Evolutionary conservation across 306 rosid species (phyloP).

Genomic region (Ochetophila trinervis): DNA sequence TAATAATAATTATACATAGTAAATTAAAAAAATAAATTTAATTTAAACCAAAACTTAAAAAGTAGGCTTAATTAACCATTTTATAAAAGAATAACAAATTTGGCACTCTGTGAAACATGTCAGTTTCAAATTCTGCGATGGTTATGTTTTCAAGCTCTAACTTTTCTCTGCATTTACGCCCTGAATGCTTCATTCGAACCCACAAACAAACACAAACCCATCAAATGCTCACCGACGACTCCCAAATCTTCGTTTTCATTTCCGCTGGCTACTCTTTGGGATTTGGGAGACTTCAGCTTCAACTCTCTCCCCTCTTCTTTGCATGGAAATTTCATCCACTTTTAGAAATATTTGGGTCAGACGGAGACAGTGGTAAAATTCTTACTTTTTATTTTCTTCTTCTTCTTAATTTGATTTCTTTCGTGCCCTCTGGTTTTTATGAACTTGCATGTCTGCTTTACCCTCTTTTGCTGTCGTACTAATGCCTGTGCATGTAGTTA

Average conservation of each 20-base stretch:
- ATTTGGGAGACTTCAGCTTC: background rate
- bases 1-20: too few relatives aligned
- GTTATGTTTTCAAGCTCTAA: background rate
- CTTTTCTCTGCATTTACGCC: background rate
- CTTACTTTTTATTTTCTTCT: too few relatives aligned
- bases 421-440: background rate
- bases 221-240: background rate
- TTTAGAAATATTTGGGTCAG: background rate
- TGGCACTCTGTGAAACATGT: too few relatives aligned
- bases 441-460: background rate
- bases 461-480: background rate
- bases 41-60: too few relatives aligned
- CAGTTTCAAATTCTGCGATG: background rate
- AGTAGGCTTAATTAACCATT: too few relatives aligned
- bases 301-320: constrained; percentile 10
- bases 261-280: background rate
- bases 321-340: constrained; percentile 12
- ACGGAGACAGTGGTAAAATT: background rate
- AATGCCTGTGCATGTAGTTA: background rate
- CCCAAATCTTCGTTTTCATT: background rate
- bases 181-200: background rate
- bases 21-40: too few relatives aligned
- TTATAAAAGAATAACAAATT: too few relatives aligned
- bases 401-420: background rate
- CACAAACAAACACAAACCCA: background rate